Evolutionary conservation across 495 filamentous ascomycete genomes (phyloP), one percentile per base, ranked within the genome.

Genomic region (Hypoxylon fuscum): DNA sequence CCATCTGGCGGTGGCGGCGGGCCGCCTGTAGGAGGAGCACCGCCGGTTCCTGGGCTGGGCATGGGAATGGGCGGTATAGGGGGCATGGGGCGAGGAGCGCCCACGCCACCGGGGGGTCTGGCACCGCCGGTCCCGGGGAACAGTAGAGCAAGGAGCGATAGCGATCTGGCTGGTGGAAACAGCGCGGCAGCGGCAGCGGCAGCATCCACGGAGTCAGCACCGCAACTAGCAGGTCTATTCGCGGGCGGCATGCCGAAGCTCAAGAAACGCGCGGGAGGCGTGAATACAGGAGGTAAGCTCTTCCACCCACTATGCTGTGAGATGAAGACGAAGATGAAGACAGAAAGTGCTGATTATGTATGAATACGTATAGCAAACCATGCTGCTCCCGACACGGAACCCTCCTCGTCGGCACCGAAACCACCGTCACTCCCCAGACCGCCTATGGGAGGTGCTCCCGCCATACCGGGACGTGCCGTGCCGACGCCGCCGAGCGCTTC

Each of bases 221-320:
- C 93, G 23, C 95, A 98, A 70, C 72, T 98, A 29, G 93, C 81
- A 7, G 95, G 96, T 3, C 74, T 98, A 21, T 96, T 98, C 68
- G 92, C 91, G 7, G 93, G 92, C 25, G 96, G 94, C 25, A 98
- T 98, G 82, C 95, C 95, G 2, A 98, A 97, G 77, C 69, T 98
- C 61, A 88, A 89, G 72, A 97, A 92, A 76, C 87, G 90, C 9
- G 85, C 83, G 27, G 93, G 90, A 21, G 95, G 94, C 17, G 80
- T 98, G 51, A 87, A 96, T 74, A 97, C 95, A 10, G 94, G 94
- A 72, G 85, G 85, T 86, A 70, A 70, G 78, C 12, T 25, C 20
- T 11, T 9, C 9, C 4, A 10, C 27, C 3, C 25, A 6, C 17
- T 40, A 3, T 15, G 5, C 32, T 11, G 22, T 11, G n/a, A n/a